Base-by-base conservation (phyloP, 2,329 filamentous ascomycete species). In the Hypoxylon sp. region DNA sequence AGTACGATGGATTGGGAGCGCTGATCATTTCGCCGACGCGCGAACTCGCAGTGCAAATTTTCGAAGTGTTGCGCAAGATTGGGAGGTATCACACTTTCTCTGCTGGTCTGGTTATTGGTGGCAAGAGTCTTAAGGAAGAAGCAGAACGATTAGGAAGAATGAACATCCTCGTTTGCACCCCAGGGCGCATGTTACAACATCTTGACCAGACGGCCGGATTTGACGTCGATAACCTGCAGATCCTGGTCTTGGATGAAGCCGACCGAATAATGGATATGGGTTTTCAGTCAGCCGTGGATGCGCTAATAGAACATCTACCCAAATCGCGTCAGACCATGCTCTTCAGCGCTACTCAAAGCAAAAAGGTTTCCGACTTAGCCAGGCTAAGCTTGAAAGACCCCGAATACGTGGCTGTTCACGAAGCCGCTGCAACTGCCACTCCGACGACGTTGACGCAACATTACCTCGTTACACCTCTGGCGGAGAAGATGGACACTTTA, bases 221-320 rank as follows among this genome's bases (percentile, higher is more conserved):
- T 77, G 94, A 95, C 72, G 92, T 95, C 70, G 92, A 96, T 78
- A 96, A 97, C 78, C 80, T 99, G 71, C 93, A 97, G 82, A 92
- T 99, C 79, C 84, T 99, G 56, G 95, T 99, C 0, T 85, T 99
- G 63, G 96, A 99, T 76, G 96, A 99, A 80, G 96, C 96, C 2
- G 96, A 99, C 80, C 89, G 96, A 42, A 98, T 98, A 77, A 90
- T 99, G 87, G 96, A 99, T 77, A 96, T 98, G 94, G 96, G 96
- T 4, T 99, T 99, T 79, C 91, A 97, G 80, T 85, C 86, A 4
- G 93, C 93, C 0, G 91, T 99, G 2, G 96, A 99, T 81, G 96
- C 96, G 0, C 92, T 99, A 56, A 83, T 99, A 30, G 94, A 97
- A 69, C 97, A 98, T 78, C 85, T 99, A 1, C 96, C 96, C 0